Base-by-base conservation (phyloP, 495 filamentous ascomycete species). In the Platismatia glauca region DNA sequence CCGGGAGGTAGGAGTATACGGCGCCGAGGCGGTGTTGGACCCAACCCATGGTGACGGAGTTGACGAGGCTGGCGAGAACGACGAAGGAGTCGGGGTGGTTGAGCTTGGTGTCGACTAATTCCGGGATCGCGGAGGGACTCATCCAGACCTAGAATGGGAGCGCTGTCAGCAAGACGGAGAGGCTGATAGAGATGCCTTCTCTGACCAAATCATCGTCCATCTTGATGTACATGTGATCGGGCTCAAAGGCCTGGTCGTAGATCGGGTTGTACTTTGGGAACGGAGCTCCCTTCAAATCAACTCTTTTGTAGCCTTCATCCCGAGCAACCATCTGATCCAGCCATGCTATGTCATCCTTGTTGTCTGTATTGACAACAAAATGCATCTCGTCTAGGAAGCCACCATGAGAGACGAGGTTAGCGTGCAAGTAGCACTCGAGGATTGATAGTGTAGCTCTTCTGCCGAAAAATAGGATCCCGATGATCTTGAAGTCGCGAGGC, bases 141-240 rank as follows among this genome's bases (percentile, higher is more conserved):
- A 81, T 73, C 58, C 72, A 81, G 29, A 79, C 55, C 67, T 68
- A 29, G 27, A 16, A 35, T 35, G 34, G 5, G 34, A 35, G 34
- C 29, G 2, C 31, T 37, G 39, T 65, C 50, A 58, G 43, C 8
- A 27, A 37, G 35, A 15, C n/a, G 31, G 24, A 56, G 8, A 22
- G 11, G 15, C 0, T 0, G 38, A n/a, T 12, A 38, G n/a, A 6
- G 4, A 7, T 4, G 38, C 46, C 6, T 13, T 12, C 67, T 20
- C 67, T 20, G 57, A 68, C 76, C 53, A 81, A 74, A 64, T 81
- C 78, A 62, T 81, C 78, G 63, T 81, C 78, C 38, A 81, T 79
- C 63, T 81, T 81, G 67, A 81, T 72, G 59, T 78, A 80, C 46
- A 80, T 77, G 24, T 71, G 67, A 55, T 74, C 61, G 7, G 73